phyloP scores from a whole-genome alignment of 768 basidiomycete genomes.

The Russula abietina region DNA sequence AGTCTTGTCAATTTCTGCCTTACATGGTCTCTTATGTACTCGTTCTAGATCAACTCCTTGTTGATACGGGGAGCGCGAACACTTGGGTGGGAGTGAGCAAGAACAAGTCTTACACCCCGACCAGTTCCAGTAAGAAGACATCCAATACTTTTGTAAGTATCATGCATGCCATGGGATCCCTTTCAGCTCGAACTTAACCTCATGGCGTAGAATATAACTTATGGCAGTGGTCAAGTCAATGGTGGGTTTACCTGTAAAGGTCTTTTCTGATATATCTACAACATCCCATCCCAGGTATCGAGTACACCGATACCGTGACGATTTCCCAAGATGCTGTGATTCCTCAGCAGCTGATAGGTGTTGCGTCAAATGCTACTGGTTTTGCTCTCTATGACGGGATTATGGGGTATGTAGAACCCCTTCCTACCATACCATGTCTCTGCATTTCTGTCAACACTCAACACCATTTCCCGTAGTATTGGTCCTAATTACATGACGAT shows the following conservation, averaged over 20 bases:
- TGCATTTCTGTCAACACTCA: too few relatives aligned
- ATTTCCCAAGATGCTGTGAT: conserved; percentile 47
- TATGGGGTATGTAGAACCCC: conserved; percentile 46
- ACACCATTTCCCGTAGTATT: conserved; percentile 37
- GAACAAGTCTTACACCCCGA: conserved; percentile 38
- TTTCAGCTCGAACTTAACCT: not conserved
- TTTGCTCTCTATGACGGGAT: conserved; percentile 51
- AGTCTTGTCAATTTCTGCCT: too few relatives aligned
- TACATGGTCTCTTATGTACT: not conserved
- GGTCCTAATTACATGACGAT: conserved; percentile 53
- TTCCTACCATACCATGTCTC: not conserved
- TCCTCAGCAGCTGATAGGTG: conserved; percentile 56
- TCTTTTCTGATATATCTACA: not conserved
- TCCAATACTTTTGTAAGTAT: conserved; percentile 40
- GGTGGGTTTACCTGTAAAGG: conserved; percentile 32
- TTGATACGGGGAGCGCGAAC: conserved; percentile 67
- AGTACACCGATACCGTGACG: conserved; percentile 47
- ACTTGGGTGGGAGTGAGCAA: conserved; percentile 67
- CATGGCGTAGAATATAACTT: conserved; percentile 41
- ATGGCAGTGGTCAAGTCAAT: conserved; percentile 59
- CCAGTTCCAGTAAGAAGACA: conserved; percentile 46
- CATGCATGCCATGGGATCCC: not conserved
- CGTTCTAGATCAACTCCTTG: conserved; percentile 44
- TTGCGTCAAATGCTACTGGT: conserved; percentile 37
- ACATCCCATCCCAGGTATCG: conserved; percentile 22